Conservation (phyloP, 1,284 basidiomycete genomes). For the Pseudozyma thailandica region DNA sequence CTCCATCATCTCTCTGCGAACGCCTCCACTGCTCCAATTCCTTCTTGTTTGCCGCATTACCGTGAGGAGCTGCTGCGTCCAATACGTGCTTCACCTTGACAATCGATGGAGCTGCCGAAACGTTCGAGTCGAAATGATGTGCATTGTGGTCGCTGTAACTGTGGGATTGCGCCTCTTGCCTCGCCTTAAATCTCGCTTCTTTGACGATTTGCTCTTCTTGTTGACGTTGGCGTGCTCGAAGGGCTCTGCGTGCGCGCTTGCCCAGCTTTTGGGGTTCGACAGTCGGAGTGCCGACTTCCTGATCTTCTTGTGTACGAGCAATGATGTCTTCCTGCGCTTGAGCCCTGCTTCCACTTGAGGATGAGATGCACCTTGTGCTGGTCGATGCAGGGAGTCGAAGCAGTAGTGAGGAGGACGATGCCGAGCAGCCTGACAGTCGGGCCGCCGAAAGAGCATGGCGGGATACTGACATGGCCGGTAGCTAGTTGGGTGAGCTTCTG, state of each 20-base stretch:
- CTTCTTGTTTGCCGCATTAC: neutral
- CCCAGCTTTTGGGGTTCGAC: slow-evolving; percentile 27
- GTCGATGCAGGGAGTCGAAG: neutral
- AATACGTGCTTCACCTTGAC: slow-evolving; percentile 25
- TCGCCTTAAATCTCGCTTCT: slow-evolving; percentile 14
- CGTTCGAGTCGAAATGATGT: neutral
- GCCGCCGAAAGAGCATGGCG: neutral
- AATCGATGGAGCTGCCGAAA: neutral
- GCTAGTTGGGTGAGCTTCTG: neutral
- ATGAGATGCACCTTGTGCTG: slow-evolving; percentile 10
- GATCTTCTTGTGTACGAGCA: neutral
- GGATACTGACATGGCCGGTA: neutral
- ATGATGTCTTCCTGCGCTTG: slow-evolving; percentile 15
- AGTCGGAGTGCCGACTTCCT: neutral
- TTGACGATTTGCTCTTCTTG: slow-evolving; percentile 16
- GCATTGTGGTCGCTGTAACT: no score
- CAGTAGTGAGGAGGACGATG: neutral
- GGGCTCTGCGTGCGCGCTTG: slow-evolving; percentile 30
- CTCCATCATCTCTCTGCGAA: slow-evolving; percentile 1
- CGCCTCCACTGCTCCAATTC: slow-evolving; percentile 5
- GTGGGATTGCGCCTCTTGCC: neutral
- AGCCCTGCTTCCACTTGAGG: slow-evolving; percentile 16
- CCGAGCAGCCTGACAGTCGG: neutral
- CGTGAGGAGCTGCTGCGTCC: neutral
- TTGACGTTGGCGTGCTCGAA: slow-evolving; percentile 22